Percentiles rank a stretch among this genome's conserved stretches.
Conservation (phyloP, 2,329 filamentous ascomycete genomes). For the Xylaria sp. region DNA sequence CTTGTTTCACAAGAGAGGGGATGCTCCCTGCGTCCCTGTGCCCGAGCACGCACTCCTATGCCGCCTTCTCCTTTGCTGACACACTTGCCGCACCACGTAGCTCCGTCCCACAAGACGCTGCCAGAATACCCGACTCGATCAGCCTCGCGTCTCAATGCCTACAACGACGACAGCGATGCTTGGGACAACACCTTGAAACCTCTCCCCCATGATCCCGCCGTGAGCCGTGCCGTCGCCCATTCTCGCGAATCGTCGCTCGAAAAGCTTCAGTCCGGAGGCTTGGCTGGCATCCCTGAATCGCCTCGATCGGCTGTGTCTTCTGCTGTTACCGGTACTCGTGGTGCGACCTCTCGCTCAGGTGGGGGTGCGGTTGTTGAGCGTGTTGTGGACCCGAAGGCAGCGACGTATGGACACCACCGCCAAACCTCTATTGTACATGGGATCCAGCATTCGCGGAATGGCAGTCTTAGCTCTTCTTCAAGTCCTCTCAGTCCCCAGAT, state of each 20-base stretch:
- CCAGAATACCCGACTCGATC: conserved; percentile 58
- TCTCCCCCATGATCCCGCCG: conserved; percentile 47
- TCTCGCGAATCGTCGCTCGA: conserved; percentile 66
- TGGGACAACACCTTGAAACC: conserved; percentile 61
- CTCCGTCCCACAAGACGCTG: conserved; percentile 62
- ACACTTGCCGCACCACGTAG: conserved; percentile 45
- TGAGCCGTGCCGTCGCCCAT: conserved; percentile 51
- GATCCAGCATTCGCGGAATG: conserved; percentile 89
- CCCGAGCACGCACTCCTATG: conserved; percentile 16
- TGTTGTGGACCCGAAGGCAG: conserved; percentile 60
- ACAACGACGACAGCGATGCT: conserved; percentile 54
- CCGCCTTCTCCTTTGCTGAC: conserved; percentile 35
- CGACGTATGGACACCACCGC: conserved; percentile 82
- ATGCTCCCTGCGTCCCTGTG: conserved; percentile 25
- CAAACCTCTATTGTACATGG: conserved; percentile 98
- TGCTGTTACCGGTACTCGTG: conserved; percentile 49
- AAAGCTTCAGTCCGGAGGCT: conserved; percentile 50
- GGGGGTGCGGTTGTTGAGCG: conserved; percentile 55
- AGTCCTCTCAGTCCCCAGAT: conserved; percentile 89
- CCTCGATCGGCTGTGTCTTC: conserved; percentile 38
- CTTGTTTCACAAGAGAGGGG: conserved; percentile 42
- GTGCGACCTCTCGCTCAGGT: conserved; percentile 48
- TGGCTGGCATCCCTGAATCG: conserved; percentile 42
- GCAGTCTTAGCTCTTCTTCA: conserved; percentile 80
- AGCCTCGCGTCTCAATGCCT: conserved; percentile 55